Conservation (phyloP, 2,329 filamentous ascomycete genomes). For the Cytospora leucostoma region DNA sequence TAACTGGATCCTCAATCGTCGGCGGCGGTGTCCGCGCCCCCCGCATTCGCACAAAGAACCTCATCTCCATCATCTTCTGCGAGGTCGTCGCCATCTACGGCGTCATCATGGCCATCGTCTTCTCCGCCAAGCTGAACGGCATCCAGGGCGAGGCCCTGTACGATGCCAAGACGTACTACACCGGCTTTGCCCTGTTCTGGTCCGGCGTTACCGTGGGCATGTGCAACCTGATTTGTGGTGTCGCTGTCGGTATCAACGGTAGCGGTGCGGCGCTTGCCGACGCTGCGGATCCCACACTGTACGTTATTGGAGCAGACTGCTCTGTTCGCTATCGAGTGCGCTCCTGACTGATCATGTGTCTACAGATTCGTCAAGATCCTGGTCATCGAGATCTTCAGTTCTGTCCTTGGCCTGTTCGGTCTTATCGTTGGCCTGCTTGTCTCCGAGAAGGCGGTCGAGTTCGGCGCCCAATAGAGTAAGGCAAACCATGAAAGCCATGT, state of each 20-base stretch:
- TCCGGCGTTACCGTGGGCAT: slow-evolving; percentile 88
- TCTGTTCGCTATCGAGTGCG: slow-evolving; percentile 30
- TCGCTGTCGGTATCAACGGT: slow-evolving; percentile 97
- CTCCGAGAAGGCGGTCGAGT: slow-evolving; percentile 78
- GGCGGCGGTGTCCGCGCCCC: slow-evolving; percentile 96
- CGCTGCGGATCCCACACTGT: slow-evolving; percentile 89
- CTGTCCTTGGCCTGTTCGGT: slow-evolving; percentile 92
- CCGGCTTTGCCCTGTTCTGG: slow-evolving; percentile 96
- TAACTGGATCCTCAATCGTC: slow-evolving; percentile 95
- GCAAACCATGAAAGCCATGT: slow-evolving; percentile 1
- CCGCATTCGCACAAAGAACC: slow-evolving; percentile 97
- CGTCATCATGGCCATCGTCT: slow-evolving; percentile 99
- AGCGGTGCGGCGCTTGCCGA: slow-evolving; percentile 95
- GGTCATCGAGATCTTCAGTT: slow-evolving; percentile 99
- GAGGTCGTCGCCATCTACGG: slow-evolving; percentile 99
- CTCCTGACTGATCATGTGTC: slow-evolving; percentile 31
- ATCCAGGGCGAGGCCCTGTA: slow-evolving; percentile 66
- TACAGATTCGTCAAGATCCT: slow-evolving; percentile 95
- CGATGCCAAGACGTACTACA: slow-evolving; percentile 83
- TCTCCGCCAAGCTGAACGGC: slow-evolving; percentile 80
- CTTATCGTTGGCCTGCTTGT: slow-evolving; percentile 92
- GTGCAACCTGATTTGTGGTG: slow-evolving; percentile 94
- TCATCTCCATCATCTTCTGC: slow-evolving; percentile 99
- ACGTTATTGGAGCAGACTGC: slow-evolving; percentile 41
- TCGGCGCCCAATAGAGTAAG: slow-evolving; percentile 45